phyloP scores from a whole-genome alignment of 805 yeast species.

The Wickerhamiella azyma region DNA sequence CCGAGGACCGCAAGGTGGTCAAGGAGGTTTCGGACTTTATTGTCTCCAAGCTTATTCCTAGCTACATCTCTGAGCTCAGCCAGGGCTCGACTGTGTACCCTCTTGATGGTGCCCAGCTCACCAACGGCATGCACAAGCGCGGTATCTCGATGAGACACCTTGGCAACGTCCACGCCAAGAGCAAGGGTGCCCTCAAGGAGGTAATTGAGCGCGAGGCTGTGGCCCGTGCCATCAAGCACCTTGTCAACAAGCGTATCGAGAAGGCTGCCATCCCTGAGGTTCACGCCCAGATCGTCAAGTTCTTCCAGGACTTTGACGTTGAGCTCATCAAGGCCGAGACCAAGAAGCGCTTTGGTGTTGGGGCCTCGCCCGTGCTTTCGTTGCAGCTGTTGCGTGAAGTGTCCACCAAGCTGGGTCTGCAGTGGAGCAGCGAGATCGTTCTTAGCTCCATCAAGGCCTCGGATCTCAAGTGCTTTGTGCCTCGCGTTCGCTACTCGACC shows the following conservation, averaged over 20 bases:
- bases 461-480: slow-evolving; percentile 58
- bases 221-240: slow-evolving; percentile 67
- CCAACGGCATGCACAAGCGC: slow-evolving; percentile 50
- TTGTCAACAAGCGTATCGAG: slow-evolving; percentile 38
- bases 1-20: slow-evolving; percentile 49
- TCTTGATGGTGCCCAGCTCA: slow-evolving; percentile 66
- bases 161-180: slow-evolving; percentile 40
- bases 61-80: slow-evolving; percentile 42
- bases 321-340: slow-evolving; percentile 39
- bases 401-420: slow-evolving; percentile 71
- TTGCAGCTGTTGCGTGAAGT: slow-evolving; percentile 51
- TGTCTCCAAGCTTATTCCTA: slow-evolving; percentile 44
- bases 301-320: slow-evolving; percentile 47
- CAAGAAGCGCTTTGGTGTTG: slow-evolving; percentile 42
- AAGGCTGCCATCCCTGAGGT: slow-evolving; percentile 40
- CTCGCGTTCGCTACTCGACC: slow-evolving; percentile 59
- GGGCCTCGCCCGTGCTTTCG: slow-evolving; percentile 31
- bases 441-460: slow-evolving; percentile 31
- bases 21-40: slow-evolving; percentile 58
- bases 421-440: slow-evolving; percentile 39
- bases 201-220: slow-evolving; percentile 55
- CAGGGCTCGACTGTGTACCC: slow-evolving; percentile 42
- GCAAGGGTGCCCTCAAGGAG: slow-evolving; percentile 32
- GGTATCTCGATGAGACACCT: slow-evolving; percentile 88
- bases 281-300: slow-evolving; percentile 50